Percentiles rank a stretch among this genome's conserved stretches.
phyloP scores from a whole-genome alignment of 257 asterid species.

The Datura wrightii region DNA sequence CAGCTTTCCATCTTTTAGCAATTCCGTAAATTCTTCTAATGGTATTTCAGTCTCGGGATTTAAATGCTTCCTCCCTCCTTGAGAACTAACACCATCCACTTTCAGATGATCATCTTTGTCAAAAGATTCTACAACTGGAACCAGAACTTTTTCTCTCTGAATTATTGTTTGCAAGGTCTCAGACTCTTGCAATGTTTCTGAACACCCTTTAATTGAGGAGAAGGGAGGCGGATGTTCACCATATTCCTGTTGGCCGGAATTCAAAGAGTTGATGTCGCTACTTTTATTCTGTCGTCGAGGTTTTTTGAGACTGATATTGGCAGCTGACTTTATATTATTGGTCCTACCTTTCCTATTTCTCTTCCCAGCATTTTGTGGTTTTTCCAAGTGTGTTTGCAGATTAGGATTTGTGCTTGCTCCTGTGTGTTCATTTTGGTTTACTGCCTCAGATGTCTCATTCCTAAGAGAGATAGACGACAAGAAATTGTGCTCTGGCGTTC shows the following conservation, averaged over 20 bases:
- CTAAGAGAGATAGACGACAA: conserved; percentile 41
- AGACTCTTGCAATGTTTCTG: conserved; percentile 41
- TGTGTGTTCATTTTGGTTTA: conserved; percentile 40
- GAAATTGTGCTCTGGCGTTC: conserved; percentile 53
- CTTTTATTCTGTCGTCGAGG: conserved; percentile 40
- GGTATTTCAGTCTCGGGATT: conserved; percentile 35
- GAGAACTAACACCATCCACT: conserved; percentile 38
- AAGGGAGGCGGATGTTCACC: not conserved
- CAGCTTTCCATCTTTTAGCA: conserved; percentile 51
- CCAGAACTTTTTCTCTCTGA: conserved; percentile 41
- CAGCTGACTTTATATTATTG: conserved; percentile 38
- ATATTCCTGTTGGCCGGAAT: conserved; percentile 28
- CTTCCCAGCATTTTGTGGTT: conserved; percentile 57
- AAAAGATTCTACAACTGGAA: conserved; percentile 45
- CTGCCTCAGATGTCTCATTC: conserved; percentile 45
- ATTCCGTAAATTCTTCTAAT: conserved; percentile 38
- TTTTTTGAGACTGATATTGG: conserved; percentile 36
- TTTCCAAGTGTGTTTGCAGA: conserved; percentile 43
- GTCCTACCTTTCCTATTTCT: conserved; percentile 56
- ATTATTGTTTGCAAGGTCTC: conserved; percentile 36
- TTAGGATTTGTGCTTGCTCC: conserved; percentile 48
- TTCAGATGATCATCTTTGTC: conserved; percentile 45
- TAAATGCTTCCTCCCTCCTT: conserved; percentile 42
- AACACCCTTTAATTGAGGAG: conserved; percentile 31
- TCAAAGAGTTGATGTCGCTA: conserved; percentile 41